phyloP scores from a whole-genome alignment of 805 yeast genomes.

The Nakazawaea wyomingensis region DNA sequence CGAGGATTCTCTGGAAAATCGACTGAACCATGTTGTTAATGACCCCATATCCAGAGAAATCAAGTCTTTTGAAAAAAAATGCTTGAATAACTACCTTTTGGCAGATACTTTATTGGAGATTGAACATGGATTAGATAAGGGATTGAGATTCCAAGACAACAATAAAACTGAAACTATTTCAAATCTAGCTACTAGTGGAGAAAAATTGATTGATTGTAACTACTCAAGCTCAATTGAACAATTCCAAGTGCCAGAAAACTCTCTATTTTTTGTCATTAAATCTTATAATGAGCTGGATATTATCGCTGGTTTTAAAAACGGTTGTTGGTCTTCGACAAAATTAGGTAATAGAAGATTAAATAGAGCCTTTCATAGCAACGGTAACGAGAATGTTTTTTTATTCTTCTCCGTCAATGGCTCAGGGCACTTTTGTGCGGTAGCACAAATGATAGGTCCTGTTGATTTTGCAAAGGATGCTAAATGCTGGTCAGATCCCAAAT shows the following conservation, averaged over 20 bases:
- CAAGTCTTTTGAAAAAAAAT: neutral
- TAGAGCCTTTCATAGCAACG: conserved; percentile 30
- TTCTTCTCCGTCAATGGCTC: conserved; percentile 56
- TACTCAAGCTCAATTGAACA: too few species aligned
- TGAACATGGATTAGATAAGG: conserved; percentile 6
- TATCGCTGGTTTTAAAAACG: conserved; percentile 40
- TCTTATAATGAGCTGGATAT: conserved; percentile 46
- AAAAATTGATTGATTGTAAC: too few species aligned
- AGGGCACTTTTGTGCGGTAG: conserved; percentile 54
- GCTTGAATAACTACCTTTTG: neutral
- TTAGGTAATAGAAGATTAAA: conserved; percentile 49
- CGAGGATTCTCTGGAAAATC: too few species aligned
- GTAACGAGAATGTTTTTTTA: conserved; percentile 34
- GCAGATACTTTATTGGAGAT: conserved; percentile 3
- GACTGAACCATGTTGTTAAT: too few species aligned
- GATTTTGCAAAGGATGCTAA: conserved; percentile 34
- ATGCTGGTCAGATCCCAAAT: conserved; percentile 45
- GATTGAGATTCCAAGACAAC: conserved; percentile 9
- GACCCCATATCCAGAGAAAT: too few species aligned
- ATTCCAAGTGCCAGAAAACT: neutral
- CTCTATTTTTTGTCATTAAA: conserved; percentile 44
- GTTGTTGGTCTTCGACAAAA: conserved; percentile 57
- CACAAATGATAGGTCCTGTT: conserved; percentile 41
- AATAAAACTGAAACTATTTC: too few species aligned
- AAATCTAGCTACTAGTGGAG: too few species aligned